These are phyloP conservation scores for Mortierella sp. DNA, from an alignment of 371 early-diverging fungal species.

Conservation along the genomic window DNA sequence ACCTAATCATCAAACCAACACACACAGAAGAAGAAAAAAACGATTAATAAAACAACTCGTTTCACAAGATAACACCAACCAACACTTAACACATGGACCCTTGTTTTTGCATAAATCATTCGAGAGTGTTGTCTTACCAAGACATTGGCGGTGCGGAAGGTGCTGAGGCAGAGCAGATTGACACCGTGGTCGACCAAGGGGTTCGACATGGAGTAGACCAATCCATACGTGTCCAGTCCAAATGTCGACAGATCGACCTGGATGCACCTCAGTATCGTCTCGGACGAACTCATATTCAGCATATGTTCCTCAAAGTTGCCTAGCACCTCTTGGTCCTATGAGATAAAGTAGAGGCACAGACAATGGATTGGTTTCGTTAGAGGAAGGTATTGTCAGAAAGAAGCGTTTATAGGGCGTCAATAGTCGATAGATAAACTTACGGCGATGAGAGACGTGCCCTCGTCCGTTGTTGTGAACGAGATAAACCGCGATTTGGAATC, in stretches of 20 bases:
- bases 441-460: slow-evolving; percentile 67
- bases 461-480: slow-evolving; percentile 66
- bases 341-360: background rate
- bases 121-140: slow-evolving; percentile 59
- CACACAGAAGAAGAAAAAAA: background rate
- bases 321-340: slow-evolving; percentile 59
- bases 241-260: slow-evolving; percentile 65
- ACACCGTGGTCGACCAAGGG: slow-evolving; percentile 61
- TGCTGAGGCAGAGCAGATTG: slow-evolving; percentile 65
- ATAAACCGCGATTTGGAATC: slow-evolving; percentile 53
- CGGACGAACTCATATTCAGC: slow-evolving; percentile 54
- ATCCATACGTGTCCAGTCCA: slow-evolving; percentile 64
- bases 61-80: background rate
- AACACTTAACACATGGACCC: too few species aligned
- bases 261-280: slow-evolving; percentile 62
- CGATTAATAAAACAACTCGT: background rate
- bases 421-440: slow-evolving; percentile 15
- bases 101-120: too few species aligned
- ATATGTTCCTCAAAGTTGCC: slow-evolving; percentile 58
- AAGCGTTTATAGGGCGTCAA: slow-evolving; percentile 11
- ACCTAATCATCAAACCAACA: background rate
- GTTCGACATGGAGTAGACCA: slow-evolving; percentile 68
- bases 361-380: background rate
- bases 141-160: slow-evolving; percentile 64
- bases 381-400: background rate